These are phyloP conservation scores for Fusarium pseudonygamai DNA, from an alignment of 2,329 filamentous ascomycete genomes.

Conservation along the genomic window DNA sequence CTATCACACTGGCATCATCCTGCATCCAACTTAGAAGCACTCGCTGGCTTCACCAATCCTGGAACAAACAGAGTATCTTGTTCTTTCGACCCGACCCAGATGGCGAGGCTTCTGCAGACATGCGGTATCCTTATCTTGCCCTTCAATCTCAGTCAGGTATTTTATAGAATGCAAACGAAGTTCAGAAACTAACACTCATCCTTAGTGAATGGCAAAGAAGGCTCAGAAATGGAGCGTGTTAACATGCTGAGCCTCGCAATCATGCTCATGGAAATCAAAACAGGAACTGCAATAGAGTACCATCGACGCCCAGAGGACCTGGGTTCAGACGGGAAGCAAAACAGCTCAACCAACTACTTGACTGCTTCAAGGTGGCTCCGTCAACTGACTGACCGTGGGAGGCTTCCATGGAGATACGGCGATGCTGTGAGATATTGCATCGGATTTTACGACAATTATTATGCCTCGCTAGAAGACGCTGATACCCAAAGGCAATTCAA, in stretches of 20 bases:
- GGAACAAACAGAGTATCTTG: not conserved
- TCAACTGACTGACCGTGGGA: accelerated
- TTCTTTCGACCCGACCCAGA: not conserved
- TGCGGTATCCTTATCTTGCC: not conserved
- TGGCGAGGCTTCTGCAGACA: not conserved
- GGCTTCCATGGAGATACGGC: not conserved
- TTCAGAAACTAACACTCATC: no score
- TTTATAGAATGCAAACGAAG: no score
- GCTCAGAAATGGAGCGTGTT: not conserved
- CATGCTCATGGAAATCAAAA: not conserved
- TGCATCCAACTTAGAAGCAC: not conserved
- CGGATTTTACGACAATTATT: not conserved
- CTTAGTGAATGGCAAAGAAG: no score
- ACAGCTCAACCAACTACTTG: accelerated
- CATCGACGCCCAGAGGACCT: not conserved
- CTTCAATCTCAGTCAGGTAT: no score
- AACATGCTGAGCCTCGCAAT: not conserved
- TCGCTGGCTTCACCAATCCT: not conserved
- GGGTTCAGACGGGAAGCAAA: accelerated
- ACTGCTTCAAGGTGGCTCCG: not conserved
- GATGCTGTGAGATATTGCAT: not conserved
- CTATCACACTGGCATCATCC: not conserved
- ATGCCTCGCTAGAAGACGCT: not conserved
- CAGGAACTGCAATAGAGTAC: not conserved
- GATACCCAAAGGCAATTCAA: not conserved